These are phyloP conservation scores for Pseudogymnoascus sp. DNA, from an alignment of 2,329 filamentous ascomycete genomes.

Conservation along the genomic window DNA sequence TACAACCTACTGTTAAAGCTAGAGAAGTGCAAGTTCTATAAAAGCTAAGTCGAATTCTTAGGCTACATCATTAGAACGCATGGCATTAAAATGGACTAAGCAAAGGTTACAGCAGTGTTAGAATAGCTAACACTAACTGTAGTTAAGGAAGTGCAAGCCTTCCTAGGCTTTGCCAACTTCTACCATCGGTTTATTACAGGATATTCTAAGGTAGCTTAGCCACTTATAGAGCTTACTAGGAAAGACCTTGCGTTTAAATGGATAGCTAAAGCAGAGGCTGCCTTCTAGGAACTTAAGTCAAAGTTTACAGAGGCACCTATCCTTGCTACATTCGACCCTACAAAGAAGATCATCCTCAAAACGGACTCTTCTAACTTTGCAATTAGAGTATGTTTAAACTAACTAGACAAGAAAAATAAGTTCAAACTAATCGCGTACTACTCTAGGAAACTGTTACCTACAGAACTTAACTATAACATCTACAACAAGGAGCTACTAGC, in stretches of 20 bases:
- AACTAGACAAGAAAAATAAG: background rate
- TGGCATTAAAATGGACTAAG: slow-evolving; percentile 16
- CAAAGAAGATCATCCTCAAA: background rate
- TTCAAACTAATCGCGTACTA: background rate
- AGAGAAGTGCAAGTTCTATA: slow-evolving; percentile 17
- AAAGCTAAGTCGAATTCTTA: slow-evolving; percentile 15
- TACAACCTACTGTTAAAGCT: background rate
- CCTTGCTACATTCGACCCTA: background rate
- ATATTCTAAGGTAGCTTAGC: slow-evolving; percentile 15
- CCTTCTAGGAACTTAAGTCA: background rate
- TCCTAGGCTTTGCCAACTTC: slow-evolving; percentile 29
- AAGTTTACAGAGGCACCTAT: background rate
- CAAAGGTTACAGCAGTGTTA: slow-evolving; percentile 15
- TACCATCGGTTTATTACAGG: slow-evolving; percentile 25
- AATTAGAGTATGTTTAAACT: background rate
- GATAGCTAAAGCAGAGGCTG: background rate
- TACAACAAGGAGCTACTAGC: slow-evolving; percentile 31
- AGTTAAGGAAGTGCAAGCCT: slow-evolving; percentile 21
- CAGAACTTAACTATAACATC: slow-evolving; percentile 27
- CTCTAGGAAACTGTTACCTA: background rate
- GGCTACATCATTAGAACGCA: slow-evolving; percentile 13
- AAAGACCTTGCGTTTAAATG: background rate
- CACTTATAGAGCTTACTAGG: background rate
- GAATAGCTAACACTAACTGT: slow-evolving; percentile 16
- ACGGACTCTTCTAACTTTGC: background rate